These are phyloP conservation scores for Sphaerulina musiva DNA, from an alignment of 2,329 filamentous ascomycete genomes.

Conservation along the genomic window DNA sequence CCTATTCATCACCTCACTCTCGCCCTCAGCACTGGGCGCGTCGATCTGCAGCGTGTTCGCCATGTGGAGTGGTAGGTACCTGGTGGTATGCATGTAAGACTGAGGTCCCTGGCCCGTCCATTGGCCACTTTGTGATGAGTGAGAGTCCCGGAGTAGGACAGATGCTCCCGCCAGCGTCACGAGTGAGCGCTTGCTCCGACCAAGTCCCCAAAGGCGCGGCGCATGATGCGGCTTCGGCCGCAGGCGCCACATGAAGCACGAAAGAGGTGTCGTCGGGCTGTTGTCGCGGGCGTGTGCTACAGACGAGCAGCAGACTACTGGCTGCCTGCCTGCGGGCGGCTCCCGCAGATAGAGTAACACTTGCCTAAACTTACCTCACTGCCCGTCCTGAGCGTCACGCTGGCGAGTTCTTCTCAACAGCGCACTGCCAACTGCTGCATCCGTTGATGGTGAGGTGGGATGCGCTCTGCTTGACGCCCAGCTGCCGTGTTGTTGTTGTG, in stretches of 20 bases:
- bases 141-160: no score
- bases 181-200: conserved; percentile 5
- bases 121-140: conserved; percentile 3
- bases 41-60: conserved; percentile 2
- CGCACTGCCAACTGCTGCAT: neutral
- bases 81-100: conserved; percentile 5
- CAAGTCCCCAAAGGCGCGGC: conserved; percentile 1
- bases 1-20: no score
- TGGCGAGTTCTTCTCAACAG: neutral
- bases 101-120: neutral
- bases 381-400: conserved; percentile 10
- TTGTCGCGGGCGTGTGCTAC: conserved; percentile 9
- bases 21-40: neutral
- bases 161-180: neutral
- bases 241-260: conserved; percentile 5
- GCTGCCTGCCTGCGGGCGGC: conserved; percentile 6
- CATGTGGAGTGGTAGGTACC: neutral
- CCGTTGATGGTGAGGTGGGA: neutral
- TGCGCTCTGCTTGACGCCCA: conserved; percentile 7
- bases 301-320: conserved; percentile 3
- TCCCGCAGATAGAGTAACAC: neutral
- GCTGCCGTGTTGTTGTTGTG: neutral
- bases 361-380: neutral
- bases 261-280: conserved; percentile 1
- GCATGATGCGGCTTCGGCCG: neutral